These are phyloP conservation scores for Krasilnikovozyma curviuscula DNA, from an alignment of 768 basidiomycete species.

Conservation along the genomic window DNA sequence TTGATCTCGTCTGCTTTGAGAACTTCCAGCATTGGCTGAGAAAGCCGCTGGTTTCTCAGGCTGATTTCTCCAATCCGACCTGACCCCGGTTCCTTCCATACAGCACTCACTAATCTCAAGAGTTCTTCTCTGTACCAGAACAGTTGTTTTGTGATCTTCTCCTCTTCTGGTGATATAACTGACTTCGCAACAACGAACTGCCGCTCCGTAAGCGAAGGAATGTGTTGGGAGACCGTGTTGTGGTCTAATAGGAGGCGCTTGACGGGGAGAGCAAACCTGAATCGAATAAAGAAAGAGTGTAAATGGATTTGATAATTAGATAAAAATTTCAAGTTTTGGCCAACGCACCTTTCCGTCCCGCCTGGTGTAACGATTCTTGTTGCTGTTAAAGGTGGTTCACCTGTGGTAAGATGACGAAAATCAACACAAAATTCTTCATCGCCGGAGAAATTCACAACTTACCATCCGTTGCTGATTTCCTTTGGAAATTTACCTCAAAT, in stretches of 20 bases:
- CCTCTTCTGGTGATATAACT: constrained; percentile 39
- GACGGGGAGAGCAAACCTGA: constrained; percentile 28
- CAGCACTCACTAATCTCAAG: constrained; percentile 44
- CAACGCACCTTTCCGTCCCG: constrained; percentile 54
- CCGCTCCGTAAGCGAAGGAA: constrained; percentile 67
- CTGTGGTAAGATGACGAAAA: constrained; percentile 24
- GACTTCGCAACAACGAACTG: constrained; percentile 79
- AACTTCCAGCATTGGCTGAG: constrained; percentile 56
- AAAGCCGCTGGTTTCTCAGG: constrained; percentile 60
- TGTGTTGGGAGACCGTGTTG: constrained; percentile 40
- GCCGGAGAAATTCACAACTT: background rate
- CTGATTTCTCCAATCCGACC: constrained; percentile 28
- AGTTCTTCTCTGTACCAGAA: constrained; percentile 95
- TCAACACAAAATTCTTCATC: constrained; percentile 10
- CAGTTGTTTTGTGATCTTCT: constrained; percentile 48
- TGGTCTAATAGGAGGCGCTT: constrained; percentile 46
- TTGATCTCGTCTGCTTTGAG: constrained; percentile 48
- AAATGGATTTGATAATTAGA: background rate
- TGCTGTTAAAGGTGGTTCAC: constrained; percentile 28
- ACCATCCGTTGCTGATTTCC: constrained; percentile 40
- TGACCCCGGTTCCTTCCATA: constrained; percentile 67
- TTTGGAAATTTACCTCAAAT: constrained; percentile 66
- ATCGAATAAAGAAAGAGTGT: constrained; percentile 34
- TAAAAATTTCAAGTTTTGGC: constrained; percentile 1
- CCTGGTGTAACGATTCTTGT: constrained; percentile 63